phyloP scores from a whole-genome alignment of 2,329 filamentous ascomycete genomes.

The Pseudopyrenochaeta lycopersici region DNA sequence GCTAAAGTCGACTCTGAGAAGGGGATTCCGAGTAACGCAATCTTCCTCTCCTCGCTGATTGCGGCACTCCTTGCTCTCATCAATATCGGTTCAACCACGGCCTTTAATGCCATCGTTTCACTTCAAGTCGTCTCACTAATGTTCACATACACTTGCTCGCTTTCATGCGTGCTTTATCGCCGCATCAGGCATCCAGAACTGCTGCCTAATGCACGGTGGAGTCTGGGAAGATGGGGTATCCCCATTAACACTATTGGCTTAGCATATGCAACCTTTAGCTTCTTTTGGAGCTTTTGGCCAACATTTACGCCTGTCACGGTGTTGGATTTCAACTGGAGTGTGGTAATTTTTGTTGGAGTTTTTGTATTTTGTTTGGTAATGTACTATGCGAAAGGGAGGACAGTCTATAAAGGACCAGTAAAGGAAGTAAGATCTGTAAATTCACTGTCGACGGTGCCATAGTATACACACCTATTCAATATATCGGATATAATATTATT shows the following conservation, averaged over 20 bases:
- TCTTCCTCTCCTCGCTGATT: conserved; percentile 23
- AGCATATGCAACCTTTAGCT: conserved; percentile 41
- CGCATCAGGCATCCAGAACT: conserved; percentile 14
- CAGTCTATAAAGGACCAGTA: conserved; percentile 17
- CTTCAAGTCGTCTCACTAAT: conserved; percentile 28
- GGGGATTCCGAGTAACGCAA: conserved; percentile 34
- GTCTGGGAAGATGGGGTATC: conserved; percentile 45
- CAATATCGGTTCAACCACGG: conserved; percentile 34
- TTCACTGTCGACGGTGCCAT: background rate
- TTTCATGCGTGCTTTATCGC: conserved; percentile 35
- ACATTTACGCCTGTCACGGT: conserved; percentile 13
- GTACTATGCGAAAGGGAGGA: conserved; percentile 16
- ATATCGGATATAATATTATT: too few species aligned
- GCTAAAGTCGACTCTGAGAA: conserved; percentile 23
- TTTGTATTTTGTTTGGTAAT: conserved; percentile 9
- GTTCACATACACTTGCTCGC: conserved; percentile 32
- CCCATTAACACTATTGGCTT: conserved; percentile 46
- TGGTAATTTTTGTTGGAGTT: conserved; percentile 13
- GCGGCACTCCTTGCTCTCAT: conserved; percentile 30
- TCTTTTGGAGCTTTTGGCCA: conserved; percentile 53
- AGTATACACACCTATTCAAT: too few species aligned
- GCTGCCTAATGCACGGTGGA: conserved; percentile 42
- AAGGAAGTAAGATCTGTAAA: too few species aligned
- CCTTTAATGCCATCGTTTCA: conserved; percentile 23
- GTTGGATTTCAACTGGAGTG: conserved; percentile 29